Percentiles rank a stretch among this genome's conserved stretches.
These are phyloP conservation scores for Lupinus albus DNA, from an alignment of 306 rosid genomes.

Conservation along the genomic window DNA sequence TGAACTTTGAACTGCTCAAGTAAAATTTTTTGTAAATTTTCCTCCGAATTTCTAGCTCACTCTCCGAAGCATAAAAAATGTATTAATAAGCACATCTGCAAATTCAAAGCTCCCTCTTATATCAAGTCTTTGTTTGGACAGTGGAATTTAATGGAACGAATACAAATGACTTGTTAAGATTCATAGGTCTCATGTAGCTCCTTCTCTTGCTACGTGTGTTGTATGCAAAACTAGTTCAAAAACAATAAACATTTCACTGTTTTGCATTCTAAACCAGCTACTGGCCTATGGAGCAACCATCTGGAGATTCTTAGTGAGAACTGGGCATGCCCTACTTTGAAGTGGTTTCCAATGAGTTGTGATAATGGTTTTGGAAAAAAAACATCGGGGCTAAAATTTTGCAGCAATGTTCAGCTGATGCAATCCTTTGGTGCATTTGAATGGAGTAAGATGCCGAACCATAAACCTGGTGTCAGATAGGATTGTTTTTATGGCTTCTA, in stretches of 20 bases:
- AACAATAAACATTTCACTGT: neutral
- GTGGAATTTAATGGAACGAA: neutral
- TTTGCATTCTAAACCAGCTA: neutral
- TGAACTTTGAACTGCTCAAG: neutral
- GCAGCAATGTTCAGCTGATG: neutral
- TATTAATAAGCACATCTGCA: too few species aligned
- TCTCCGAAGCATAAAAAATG: neutral
- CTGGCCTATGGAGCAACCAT: neutral
- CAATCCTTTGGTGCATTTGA: neutral
- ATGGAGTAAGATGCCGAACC: neutral
- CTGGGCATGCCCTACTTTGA: neutral
- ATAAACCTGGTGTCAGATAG: constrained; percentile 1
- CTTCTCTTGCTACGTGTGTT: too few species aligned
- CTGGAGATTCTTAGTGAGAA: neutral
- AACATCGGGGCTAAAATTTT: neutral
- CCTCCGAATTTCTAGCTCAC: neutral
- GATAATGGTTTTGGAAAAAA: neutral
- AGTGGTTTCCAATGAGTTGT: neutral
- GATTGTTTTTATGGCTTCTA: neutral
- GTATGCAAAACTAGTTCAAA: too few species aligned
- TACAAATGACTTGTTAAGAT: too few species aligned
- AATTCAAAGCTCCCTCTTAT: neutral
- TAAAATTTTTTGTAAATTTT: neutral
- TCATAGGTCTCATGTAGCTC: too few species aligned
- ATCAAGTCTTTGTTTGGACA: neutral